A percentile compares a stretch with the other conserved stretches of the same genome.
These are phyloP conservation scores for Globisporangium sylvaticum DNA, from an alignment of 352 stramenopile genomes.

Conservation along the genomic window DNA sequence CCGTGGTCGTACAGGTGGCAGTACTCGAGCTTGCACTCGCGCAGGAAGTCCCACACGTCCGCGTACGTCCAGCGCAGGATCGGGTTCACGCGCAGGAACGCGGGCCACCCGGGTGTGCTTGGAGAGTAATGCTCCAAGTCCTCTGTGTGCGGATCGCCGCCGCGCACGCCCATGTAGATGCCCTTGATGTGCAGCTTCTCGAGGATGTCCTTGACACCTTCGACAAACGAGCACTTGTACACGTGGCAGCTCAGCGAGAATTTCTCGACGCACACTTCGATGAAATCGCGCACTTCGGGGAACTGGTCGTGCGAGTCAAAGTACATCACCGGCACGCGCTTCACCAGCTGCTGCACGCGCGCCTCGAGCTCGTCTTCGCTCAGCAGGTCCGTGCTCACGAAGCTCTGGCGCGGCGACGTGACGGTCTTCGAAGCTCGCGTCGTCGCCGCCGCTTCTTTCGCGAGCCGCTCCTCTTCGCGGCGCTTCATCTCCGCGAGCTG, in stretches of 20 bases:
- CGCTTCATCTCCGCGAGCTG: constrained; percentile 14
- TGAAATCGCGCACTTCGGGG: constrained; percentile 88
- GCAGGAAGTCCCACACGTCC: constrained; percentile 93
- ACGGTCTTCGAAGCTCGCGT: constrained; percentile 32
- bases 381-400: constrained; percentile 49
- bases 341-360: constrained; percentile 37
- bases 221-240: constrained; percentile 89
- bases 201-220: constrained; percentile 91
- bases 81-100: constrained; percentile 98
- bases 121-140: constrained; percentile 83
- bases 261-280: constrained; percentile 58
- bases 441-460: not conserved
- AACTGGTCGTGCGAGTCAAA: constrained; percentile 96
- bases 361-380: constrained; percentile 46
- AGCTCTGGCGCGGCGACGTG: constrained; percentile 57
- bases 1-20: constrained; percentile 90
- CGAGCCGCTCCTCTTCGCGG: not conserved
- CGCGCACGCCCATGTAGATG: constrained; percentile 88
- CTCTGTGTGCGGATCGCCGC: constrained; percentile 91
- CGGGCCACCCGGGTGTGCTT: constrained; percentile 89
- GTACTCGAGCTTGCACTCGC: constrained; percentile 84
- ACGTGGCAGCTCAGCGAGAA: constrained; percentile 64
- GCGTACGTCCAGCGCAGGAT: constrained; percentile 96
- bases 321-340: constrained; percentile 90
- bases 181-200: constrained; percentile 83